Evolutionary conservation across 495 filamentous ascomycete species (phyloP), one percentile per base, ranked within the genome.

Genomic region (Cladorrhinum samala): DNA sequence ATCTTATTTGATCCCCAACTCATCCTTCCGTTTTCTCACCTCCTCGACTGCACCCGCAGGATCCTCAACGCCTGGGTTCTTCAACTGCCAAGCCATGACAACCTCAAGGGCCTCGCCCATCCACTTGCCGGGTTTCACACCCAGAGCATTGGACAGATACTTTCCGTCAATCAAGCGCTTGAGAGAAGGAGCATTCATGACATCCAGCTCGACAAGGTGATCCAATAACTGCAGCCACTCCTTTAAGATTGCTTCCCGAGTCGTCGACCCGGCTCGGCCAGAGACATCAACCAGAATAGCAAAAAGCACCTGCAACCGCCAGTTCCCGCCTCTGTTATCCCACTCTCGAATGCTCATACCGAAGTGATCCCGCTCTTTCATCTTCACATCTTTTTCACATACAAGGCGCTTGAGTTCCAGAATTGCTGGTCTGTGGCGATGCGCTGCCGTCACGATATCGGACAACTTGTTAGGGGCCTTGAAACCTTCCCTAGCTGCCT

Each of bases 61-160:
- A 48, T 87, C 82, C 5, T 72, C 75, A 6, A 68, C 69, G 2
- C 79, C 79, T 2, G 91, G 89, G 64, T 96, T 81, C 25, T 85
- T 73, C 23, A 97, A 73, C 71, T 97, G 94, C 88, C 90, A 96
- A 51, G 81, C 80, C 65, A 93, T 76, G 24, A 83, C 82, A 14
- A 85, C 69, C 7, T 87, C 82, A 41, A 93, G 62, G 13, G 89
- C 90, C 50, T 72, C 70, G 53, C 79, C 78, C 77, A 90, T 81
- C 92, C 92, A 97, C 13, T 75, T 82, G 5, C 93, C 93, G 2
- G 82, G 80, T 56, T 76, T 78, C 2, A 72, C 74, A 0, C 75
- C 74, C 14, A 96, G 67, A 8, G 68, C 78, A 52, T 81, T 72
- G 20, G 78, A 72, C 37, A 96, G 73, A 16, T 85, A 67, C 14